Percentiles rank a stretch among this genome's conserved stretches.
Evolutionary conservation across 1,284 basidiomycete species (phyloP).

Genomic region (Malassezia sympodialis): DNA sequence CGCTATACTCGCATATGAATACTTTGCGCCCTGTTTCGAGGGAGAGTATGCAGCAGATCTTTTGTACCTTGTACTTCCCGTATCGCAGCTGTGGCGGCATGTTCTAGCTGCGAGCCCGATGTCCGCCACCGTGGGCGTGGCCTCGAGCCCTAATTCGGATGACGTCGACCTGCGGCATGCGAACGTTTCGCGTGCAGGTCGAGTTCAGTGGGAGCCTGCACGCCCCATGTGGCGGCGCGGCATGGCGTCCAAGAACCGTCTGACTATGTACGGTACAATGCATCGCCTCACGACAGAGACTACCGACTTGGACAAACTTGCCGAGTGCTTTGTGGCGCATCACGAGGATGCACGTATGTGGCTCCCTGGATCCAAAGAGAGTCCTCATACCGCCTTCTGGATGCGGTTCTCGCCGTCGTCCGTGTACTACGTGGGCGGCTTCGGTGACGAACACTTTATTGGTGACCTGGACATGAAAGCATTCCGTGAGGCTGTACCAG

Average conservation of each 20-base stretch:
- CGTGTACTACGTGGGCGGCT: constrained; percentile 43
- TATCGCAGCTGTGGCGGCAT: constrained; percentile 39
- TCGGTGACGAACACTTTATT: constrained; percentile 46
- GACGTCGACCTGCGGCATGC: constrained; percentile 31
- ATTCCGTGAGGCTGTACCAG: constrained; percentile 8
- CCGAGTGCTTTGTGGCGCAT: constrained; percentile 25
- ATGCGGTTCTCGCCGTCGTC: constrained; percentile 29
- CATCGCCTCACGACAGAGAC: constrained; percentile 14
- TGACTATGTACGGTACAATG: constrained; percentile 39
- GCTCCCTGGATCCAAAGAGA: constrained; percentile 28
- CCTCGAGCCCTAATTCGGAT: constrained; percentile 24
- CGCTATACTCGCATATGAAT: constrained; percentile 20
- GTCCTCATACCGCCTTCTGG: constrained; percentile 39
- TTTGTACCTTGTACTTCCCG: constrained; percentile 39
- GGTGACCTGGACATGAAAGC: constrained; percentile 29
- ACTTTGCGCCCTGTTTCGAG: constrained; percentile 39
- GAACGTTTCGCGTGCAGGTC: not conserved
- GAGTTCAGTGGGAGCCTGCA: constrained; percentile 23
- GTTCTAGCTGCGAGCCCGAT: constrained; percentile 25
- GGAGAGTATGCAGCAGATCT: constrained; percentile 23
- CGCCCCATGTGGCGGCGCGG: constrained; percentile 38
- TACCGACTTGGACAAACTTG: constrained; percentile 5
- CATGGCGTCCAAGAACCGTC: constrained; percentile 41
- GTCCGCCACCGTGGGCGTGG: constrained; percentile 28
- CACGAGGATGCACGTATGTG: constrained; percentile 39